Evolutionary conservation across 805 yeast species (phyloP).

Genomic region (Ogataea naganishii): DNA sequence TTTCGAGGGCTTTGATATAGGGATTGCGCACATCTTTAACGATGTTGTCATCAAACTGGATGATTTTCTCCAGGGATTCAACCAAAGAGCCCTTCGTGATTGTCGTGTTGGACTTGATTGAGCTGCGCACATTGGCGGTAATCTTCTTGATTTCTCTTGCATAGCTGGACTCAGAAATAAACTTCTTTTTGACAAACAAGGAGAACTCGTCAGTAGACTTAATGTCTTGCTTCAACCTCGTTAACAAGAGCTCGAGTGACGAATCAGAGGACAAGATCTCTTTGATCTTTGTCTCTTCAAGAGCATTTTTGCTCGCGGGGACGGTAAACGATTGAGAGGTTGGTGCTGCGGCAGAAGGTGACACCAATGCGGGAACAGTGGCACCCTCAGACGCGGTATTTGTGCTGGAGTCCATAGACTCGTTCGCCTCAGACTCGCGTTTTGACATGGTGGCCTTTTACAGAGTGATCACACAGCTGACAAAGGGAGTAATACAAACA

Average conservation of each 20-base stretch:
- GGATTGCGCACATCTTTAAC: slow-evolving; percentile 58
- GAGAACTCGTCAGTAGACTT: slow-evolving; percentile 81
- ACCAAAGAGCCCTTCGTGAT: slow-evolving; percentile 41
- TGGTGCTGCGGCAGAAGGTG: too few relatives aligned
- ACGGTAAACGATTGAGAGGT: too few relatives aligned
- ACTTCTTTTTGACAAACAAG: slow-evolving; percentile 69
- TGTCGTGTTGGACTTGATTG: slow-evolving; percentile 31
- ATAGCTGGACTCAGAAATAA: slow-evolving; percentile 71
- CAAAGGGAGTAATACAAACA: too few relatives aligned
- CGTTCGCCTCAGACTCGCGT: too few relatives aligned
- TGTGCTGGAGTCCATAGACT: too few relatives aligned
- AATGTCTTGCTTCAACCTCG: slow-evolving; percentile 70
- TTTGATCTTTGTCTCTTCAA: slow-evolving; percentile 43
- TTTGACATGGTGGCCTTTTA: too few relatives aligned
- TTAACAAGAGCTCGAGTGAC: slow-evolving; percentile 64
- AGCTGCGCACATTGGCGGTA: slow-evolving; percentile 34
- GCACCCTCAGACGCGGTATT: too few relatives aligned
- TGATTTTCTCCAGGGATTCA: slow-evolving; percentile 53
- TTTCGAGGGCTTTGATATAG: slow-evolving; percentile 69
- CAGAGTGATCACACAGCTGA: too few relatives aligned
- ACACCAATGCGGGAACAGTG: too few relatives aligned
- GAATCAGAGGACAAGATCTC: slow-evolving; percentile 58
- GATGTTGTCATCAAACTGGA: slow-evolving; percentile 72
- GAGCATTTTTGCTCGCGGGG: too few relatives aligned
- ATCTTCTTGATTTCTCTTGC: slow-evolving; percentile 66